phyloP scores from a whole-genome alignment of 192 early-diverging fungal species.

The Haplosporangium gracile region DNA sequence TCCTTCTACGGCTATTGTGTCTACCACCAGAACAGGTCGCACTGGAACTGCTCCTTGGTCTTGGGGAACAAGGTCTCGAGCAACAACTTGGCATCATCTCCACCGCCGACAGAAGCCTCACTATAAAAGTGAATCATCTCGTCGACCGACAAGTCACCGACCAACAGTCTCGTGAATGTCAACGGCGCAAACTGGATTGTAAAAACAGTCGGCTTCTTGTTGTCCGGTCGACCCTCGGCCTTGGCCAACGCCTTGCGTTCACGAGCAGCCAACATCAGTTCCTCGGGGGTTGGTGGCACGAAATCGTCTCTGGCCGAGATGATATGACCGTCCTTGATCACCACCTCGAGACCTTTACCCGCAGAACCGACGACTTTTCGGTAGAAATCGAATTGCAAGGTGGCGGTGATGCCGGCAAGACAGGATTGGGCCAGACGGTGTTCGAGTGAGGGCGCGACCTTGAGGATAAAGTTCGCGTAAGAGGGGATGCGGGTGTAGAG shows the following conservation, averaged over 20 bases:
- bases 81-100: conserved; percentile 24
- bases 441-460: conserved; percentile 32
- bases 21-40: conserved; percentile 34
- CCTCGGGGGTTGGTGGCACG: conserved; percentile 5
- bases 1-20: neutral
- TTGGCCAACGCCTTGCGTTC: conserved; percentile 26
- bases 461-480: conserved; percentile 47
- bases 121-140: conserved; percentile 29
- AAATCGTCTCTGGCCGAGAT: conserved; percentile 29
- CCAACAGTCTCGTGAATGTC: conserved; percentile 30
- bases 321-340: conserved; percentile 30
- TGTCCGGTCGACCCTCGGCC: conserved; percentile 8
- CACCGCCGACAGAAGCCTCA: conserved; percentile 9
- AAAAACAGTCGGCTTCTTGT: conserved; percentile 19
- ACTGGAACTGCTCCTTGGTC: conserved; percentile 25
- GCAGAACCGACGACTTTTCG: conserved; percentile 16
- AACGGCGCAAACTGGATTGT: conserved; percentile 20
- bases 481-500: conserved; percentile 40
- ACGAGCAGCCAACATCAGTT: conserved; percentile 6
- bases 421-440: conserved; percentile 29
- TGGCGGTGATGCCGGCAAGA: conserved; percentile 24
- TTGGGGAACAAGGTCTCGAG: conserved; percentile 39
- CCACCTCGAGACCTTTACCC: conserved; percentile 28
- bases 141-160: conserved; percentile 29
- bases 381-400: conserved; percentile 33